Evolutionary conservation across 768 basidiomycete genomes (phyloP), one percentile per base, ranked within the genome.

Genomic region (Agaricus subrufescens): DNA sequence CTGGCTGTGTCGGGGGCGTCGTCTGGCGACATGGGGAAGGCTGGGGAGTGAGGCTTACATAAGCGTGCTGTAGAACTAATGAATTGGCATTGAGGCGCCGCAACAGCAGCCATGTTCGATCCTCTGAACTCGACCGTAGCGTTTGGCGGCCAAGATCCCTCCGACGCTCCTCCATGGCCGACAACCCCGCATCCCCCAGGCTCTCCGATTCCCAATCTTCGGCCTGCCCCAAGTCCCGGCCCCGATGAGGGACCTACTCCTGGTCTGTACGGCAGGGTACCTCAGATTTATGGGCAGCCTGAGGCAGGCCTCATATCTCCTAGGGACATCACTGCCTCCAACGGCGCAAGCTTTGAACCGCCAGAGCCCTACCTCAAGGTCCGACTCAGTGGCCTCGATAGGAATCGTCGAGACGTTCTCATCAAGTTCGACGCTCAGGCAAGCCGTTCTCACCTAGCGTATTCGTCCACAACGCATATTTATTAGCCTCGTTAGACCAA

Each of bases 381-480:
- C 46, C 80, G 93, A 66, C 89, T 99, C 59, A 89, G 91, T 15
- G 90, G 87, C 12, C 69, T 99, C 65, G 97, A 99, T 72, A 82
- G 97, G 71, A 98, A 98, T 75, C 79, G 94, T 71, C 81, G 95
- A 64, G 97, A 99, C 66, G 87, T 97, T 60, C 82, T 98, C 66
- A 79, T 99, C 67, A 87, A 92, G 67, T 84, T 99, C 59, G 97
- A 99, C 70, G 94, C 94, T 14, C 93, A 96, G 80, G 96, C 95
- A 63, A 63, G 81, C 38, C 15, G 23, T n/a, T 19, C 37, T 34
- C 7, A 44, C 34, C n/a, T 15, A 5, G 40, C n/a, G 1, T 15
- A 34, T 12, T 19, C 8, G 27, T 52, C 46, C 34, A 44, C 54
- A 1, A 8, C 44, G 8, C 29, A 34, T 49, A 40, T 30, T 34